Evolutionary conservation across 192 early-diverging fungal species (phyloP).

Genomic region (Obelidium mucronatum): DNA sequence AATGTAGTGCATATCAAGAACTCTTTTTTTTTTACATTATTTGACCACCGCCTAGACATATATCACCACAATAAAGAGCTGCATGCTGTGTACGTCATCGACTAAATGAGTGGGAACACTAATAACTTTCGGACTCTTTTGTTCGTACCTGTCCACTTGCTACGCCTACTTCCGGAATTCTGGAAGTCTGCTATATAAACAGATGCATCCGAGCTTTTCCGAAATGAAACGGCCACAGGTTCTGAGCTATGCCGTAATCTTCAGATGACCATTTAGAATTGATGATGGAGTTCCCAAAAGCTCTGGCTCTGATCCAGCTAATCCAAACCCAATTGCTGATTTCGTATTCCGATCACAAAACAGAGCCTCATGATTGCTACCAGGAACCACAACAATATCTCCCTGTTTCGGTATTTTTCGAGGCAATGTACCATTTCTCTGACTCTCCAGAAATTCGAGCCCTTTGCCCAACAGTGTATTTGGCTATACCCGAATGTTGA

Average conservation of each 20-base stretch:
- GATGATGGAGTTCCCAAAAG: background rate
- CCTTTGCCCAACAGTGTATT: slow-evolving; percentile 84
- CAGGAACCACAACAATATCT: slow-evolving; percentile 73
- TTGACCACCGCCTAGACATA: background rate
- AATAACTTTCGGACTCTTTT: no score
- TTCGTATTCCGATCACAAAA: background rate
- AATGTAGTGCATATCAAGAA: background rate
- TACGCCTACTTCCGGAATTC: background rate
- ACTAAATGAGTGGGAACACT: background rate
- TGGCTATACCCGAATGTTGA: slow-evolving; percentile 70
- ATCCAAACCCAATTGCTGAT: slow-evolving; percentile 5
- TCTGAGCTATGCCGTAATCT: slow-evolving; percentile 18
- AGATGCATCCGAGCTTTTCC: background rate
- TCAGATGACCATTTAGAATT: background rate
- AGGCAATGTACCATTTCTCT: slow-evolving; percentile 80
- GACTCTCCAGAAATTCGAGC: slow-evolving; percentile 68
- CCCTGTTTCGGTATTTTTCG: slow-evolving; percentile 69
- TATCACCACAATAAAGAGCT: slow-evolving; percentile 3
- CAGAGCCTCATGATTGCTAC: slow-evolving; percentile 37
- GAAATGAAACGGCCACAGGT: background rate
- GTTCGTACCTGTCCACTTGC: slow-evolving; percentile 17
- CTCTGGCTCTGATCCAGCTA: background rate
- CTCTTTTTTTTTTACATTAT: background rate
- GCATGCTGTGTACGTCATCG: background rate
- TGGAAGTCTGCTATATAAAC: slow-evolving; percentile 3